Evolutionary conservation across 2,329 filamentous ascomycete species (phyloP), one percentile per base, ranked within the genome.

Genomic region (Scopulariopsis brevicaulis): DNA sequence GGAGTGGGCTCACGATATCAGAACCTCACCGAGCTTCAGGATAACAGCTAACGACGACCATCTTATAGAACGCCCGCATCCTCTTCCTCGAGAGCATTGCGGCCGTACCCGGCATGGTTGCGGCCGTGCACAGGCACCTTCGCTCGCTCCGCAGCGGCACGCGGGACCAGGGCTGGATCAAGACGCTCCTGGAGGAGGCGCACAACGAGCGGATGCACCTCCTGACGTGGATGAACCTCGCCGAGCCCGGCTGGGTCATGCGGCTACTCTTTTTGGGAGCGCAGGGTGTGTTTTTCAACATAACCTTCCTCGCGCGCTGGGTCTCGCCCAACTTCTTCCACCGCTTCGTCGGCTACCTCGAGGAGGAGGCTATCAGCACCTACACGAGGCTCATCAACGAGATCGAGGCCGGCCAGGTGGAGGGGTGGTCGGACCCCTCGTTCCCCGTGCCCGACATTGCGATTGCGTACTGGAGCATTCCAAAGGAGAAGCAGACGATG

Each of bases 231-330:
- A 84, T 99, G 71, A 96, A 95, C 73, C 88, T 96, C 80, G 88
- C 86, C 59, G 71, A 74, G 63, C 70, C 70, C 40, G 90, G 89
- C 15, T 84, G 81, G 77, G 94, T 96, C 76, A 96, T 96, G 92
- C 87, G 90, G 62, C 71, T 90, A 59, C 89, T 96, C 84, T 90
- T 97, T 58, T 81, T 97, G 46, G 90, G 86, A 12, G 92, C 93
- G 0, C 93, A 97, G 71, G 94, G 93, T 46, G 89, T 97, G 65
- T 97, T 96, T 78, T 96, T 96, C 81, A 99, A 99, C 73, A 82
- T 84, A 62, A 83, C 97, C 69, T 97, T 99, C 78, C 60, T 96
- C 61, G 81, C 87, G 53, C 97, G 97, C 73, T 84, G 99, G 37
- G 67, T 96, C 60, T 90, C 87, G 1, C 93, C 94, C 7, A 84